Conservation (phyloP, 2,329 filamentous ascomycete species). For the Botrytis pseudocinerea region DNA sequence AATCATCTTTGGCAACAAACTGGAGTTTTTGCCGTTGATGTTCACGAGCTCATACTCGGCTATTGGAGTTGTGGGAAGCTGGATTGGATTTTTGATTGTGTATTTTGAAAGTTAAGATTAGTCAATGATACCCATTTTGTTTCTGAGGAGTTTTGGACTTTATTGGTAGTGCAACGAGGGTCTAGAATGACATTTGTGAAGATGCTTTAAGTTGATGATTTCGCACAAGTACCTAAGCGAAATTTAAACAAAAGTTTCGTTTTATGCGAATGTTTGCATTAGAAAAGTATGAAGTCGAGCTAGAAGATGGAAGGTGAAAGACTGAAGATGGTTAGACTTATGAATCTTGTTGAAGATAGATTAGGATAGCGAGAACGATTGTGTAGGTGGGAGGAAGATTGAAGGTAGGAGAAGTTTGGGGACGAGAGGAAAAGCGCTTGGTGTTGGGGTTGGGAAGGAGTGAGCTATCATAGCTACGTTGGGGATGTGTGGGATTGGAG, state of each 20-base stretch:
- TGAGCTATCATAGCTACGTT: not conserved
- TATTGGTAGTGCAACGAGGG: not conserved
- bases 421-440: not conserved
- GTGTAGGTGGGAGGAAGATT: not conserved
- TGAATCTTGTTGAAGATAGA: not conserved
- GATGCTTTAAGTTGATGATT: not conserved
- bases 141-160: constrained; percentile 11
- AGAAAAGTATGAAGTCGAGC: not conserved
- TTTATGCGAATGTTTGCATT: not conserved
- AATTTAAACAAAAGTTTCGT: not conserved
- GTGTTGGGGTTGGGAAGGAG: not conserved
- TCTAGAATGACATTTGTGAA: not conserved
- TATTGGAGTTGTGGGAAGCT: constrained; percentile 92
- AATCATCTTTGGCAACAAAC: constrained; percentile 76
- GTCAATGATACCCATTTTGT: constrained; percentile 29
- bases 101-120: constrained; percentile 61
- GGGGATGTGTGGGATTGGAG: not conserved
- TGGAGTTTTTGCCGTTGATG: constrained; percentile 94
- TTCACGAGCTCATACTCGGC: constrained; percentile 94
- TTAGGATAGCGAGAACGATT: not conserved
- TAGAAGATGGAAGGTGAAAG: not conserved
- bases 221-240: constrained; percentile 1
- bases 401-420: not conserved
- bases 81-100: constrained; percentile 90
- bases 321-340: not conserved